Base-by-base conservation (phyloP, 352 stramenopile genomes). In the Hyaloperonospora brassicae region DNA sequence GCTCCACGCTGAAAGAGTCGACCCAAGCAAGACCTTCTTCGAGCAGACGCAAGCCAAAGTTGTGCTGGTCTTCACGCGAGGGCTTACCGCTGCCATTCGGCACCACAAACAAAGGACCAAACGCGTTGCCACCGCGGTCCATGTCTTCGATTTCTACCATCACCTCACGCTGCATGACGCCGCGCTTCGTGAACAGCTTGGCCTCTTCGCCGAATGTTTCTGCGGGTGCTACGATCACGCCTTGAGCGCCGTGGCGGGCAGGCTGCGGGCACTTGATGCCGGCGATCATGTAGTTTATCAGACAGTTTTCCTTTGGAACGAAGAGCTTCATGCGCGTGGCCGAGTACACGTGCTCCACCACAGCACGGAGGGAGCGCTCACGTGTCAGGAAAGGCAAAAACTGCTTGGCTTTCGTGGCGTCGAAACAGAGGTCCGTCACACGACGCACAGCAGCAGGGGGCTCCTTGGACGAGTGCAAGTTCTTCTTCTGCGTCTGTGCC, bases 341-440 rank as follows among this genome's bases (percentile, higher is more conserved):
- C 51, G 90, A 97, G 73, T 98, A 98, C 17, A 98, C 90, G 65
- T 98, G 97, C 52, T 99, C 95, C 43, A 98, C 86, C 1, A 96
- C 75, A 13, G 80, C 91, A 2, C 76, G 75, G 14, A 70, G 79
- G 10, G 60, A 73, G 50, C 83, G 85, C 55, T 93, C 81, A 48
- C 87, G 86, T 38, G 77, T 87, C 23, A 96, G 52, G 57, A 93
- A 94, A 11, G 86, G 87, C 53, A 96, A 56, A 57, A 93, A 95
- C 57, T 91, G 77, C 67, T 94, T 95, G 8, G 84, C 83, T 59
- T 95, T 95, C 44, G 84, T 87, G 23, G 84, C 63, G 54, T 94
- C 87, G 35, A 88, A 86, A 68, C 79, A 94, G 55, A 95, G 53
- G 55, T 96, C 87, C 21, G 84, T 95, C 51, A 84, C 84, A 35